phyloP scores from a whole-genome alignment of 2,329 filamentous ascomycete genomes.

The Dothidotthia symphoricarpi region DNA sequence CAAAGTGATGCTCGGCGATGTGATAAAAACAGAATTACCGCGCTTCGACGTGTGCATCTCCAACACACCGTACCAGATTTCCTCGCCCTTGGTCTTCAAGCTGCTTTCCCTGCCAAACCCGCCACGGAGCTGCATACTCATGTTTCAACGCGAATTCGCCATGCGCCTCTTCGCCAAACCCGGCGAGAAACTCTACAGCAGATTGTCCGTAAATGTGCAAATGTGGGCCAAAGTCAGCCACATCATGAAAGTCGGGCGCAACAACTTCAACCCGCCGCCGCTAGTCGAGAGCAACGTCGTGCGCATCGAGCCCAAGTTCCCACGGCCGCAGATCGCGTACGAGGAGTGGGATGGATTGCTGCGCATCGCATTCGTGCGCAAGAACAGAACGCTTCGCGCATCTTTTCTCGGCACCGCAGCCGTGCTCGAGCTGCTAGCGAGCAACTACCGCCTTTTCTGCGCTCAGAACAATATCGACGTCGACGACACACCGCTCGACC shows the following conservation, averaged over 20 bases:
- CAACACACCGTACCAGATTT: constrained; percentile 79
- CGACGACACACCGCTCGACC: constrained; percentile 57
- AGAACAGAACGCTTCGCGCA: constrained; percentile 85
- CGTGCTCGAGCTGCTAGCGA: constrained; percentile 77
- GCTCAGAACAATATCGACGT: constrained; percentile 78
- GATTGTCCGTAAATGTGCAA: constrained; percentile 89
- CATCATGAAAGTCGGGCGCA: constrained; percentile 91
- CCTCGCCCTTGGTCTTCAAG: constrained; percentile 86
- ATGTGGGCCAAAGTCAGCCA: constrained; percentile 75
- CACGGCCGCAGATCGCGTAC: constrained; percentile 83
- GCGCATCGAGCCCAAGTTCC: constrained; percentile 81
- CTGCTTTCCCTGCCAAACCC: constrained; percentile 78
- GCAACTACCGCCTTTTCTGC: constrained; percentile 88
- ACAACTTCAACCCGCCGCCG: constrained; percentile 95
- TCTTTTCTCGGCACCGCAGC: constrained; percentile 78
- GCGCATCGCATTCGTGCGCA: constrained; percentile 76
- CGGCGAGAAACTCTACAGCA: constrained; percentile 83
- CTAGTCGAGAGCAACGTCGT: constrained; percentile 91
- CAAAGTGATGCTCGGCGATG: constrained; percentile 86
- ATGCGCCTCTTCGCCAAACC: constrained; percentile 84
- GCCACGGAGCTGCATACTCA: constrained; percentile 81
- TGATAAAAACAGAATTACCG: constrained; percentile 79
- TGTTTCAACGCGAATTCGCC: constrained; percentile 96
- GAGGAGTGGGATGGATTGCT: constrained; percentile 94
- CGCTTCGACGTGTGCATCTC: constrained; percentile 78